Evolutionary conservation across 1,139 yeast genomes (phyloP).

Genomic region (Candida frijolesensis): DNA sequence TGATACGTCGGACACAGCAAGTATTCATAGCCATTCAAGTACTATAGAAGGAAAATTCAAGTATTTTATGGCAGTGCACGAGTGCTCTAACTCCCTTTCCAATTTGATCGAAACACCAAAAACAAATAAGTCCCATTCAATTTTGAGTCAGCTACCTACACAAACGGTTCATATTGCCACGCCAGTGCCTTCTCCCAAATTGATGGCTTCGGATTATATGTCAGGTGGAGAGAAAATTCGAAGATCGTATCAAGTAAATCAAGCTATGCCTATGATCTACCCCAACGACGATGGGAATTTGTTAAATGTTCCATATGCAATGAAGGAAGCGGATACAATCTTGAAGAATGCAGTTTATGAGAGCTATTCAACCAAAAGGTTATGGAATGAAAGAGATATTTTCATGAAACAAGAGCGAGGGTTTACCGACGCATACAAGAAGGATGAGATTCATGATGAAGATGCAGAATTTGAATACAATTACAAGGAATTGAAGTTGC

Average conservation of each 20-base stretch:
- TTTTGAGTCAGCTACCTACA: slow-evolving; percentile 57
- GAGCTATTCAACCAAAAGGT: slow-evolving; percentile 64
- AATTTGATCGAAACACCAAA: slow-evolving; percentile 64
- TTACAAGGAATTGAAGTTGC: slow-evolving; percentile 17
- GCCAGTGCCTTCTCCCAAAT: slow-evolving; percentile 85
- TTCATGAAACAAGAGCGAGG: slow-evolving; percentile 84
- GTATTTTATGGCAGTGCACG: slow-evolving; percentile 43
- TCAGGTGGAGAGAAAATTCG: slow-evolving; percentile 67
- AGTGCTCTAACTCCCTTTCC: slow-evolving; percentile 53
- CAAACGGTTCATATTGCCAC: slow-evolving; percentile 81
- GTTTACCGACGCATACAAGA: slow-evolving; percentile 37
- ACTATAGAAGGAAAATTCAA: slow-evolving; percentile 28
- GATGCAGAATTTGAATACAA: slow-evolving; percentile 24
- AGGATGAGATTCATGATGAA: slow-evolving; percentile 15
- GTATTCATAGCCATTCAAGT: slow-evolving; percentile 6
- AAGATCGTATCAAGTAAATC: slow-evolving; percentile 77
- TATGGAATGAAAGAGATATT: slow-evolving; percentile 69
- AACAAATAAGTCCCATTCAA: slow-evolving; percentile 54
- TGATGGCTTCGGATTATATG: slow-evolving; percentile 59
- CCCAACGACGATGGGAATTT: slow-evolving; percentile 40
- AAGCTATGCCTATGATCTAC: slow-evolving; percentile 76
- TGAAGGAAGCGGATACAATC: slow-evolving; percentile 70
- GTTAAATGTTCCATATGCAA: slow-evolving; percentile 64
- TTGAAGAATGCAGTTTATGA: slow-evolving; percentile 64
- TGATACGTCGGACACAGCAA: not conserved